Conservation (phyloP, 306 rosid genomes). For the Cicer bijugum region DNA sequence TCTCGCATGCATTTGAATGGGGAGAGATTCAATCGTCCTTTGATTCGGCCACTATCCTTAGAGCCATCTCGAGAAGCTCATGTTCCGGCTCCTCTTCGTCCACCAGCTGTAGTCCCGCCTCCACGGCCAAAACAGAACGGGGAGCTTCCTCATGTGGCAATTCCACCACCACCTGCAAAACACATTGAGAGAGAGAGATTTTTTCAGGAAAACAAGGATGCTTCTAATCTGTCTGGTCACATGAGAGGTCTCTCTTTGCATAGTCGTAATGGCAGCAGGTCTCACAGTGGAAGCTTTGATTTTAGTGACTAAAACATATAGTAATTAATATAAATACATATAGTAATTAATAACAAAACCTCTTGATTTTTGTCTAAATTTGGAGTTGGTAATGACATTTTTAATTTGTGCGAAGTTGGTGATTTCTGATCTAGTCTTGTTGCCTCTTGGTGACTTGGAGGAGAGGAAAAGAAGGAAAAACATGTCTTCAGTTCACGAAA, state of each 20-base stretch:
- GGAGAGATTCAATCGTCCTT: conserved; percentile 77
- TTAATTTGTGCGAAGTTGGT: conserved; percentile 42
- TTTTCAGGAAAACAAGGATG: conserved; percentile 86
- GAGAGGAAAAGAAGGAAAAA: conserved; percentile 1
- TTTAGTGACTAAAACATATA: conserved; percentile 59
- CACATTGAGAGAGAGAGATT: conserved; percentile 81
- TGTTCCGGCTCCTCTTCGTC: conserved; percentile 47
- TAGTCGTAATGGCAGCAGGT: conserved; percentile 82
- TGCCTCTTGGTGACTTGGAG: conserved; percentile 39
- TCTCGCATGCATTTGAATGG: conserved; percentile 61
- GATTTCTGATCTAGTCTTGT: conserved; percentile 46
- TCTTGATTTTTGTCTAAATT: conserved; percentile 28
- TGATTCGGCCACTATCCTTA: conserved; percentile 68
- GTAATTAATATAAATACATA: conserved; percentile 23
- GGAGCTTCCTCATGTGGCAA: conserved; percentile 49
- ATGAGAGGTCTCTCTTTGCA: conserved; percentile 81
- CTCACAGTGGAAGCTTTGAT: conserved; percentile 88
- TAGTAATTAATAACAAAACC: conserved; percentile 12
- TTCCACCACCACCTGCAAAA: conserved; percentile 96
- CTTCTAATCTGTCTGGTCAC: conserved; percentile 66
- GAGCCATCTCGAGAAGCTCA: conserved; percentile 54
- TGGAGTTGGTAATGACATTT: conserved; percentile 37
- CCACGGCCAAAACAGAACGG: conserved; percentile 50
- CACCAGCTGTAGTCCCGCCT: conserved; percentile 46
- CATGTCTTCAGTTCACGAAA: conserved; percentile 28